Evolutionary conservation across 345 rosid species (phyloP).

Genomic region (Reutealis trisperma): DNA sequence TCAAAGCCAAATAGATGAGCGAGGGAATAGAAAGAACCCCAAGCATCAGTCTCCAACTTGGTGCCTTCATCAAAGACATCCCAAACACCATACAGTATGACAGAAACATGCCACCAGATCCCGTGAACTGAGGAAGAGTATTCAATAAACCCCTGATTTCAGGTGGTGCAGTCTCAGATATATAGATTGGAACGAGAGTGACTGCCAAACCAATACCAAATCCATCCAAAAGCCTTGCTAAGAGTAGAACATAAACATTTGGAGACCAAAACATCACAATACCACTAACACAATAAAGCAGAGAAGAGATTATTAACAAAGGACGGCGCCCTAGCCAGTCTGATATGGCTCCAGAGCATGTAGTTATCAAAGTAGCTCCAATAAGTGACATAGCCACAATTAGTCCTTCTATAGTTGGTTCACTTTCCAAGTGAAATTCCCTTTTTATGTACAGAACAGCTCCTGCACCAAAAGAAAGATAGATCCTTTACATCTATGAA

Average conservation of each 20-base stretch:
- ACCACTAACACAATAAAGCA: slow-evolving; percentile 74
- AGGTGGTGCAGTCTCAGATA: slow-evolving; percentile 97
- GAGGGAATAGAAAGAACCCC: slow-evolving; percentile 92
- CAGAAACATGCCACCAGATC: slow-evolving; percentile 90
- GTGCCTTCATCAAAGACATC: slow-evolving; percentile 68
- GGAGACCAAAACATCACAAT: slow-evolving; percentile 95
- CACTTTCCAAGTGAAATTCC: slow-evolving; percentile 71
- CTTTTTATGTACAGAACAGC: slow-evolving; percentile 87
- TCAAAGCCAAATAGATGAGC: slow-evolving; percentile 54
- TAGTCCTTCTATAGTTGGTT: slow-evolving; percentile 80
- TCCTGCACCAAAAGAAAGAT: slow-evolving; percentile 47
- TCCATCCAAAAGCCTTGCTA: slow-evolving; percentile 92
- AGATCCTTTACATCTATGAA: neutral
- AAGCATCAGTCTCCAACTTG: slow-evolving; percentile 97
- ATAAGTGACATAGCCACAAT: slow-evolving; percentile 93
- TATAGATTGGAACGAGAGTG: slow-evolving; percentile 86
- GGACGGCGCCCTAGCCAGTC: slow-evolving; percentile 93
- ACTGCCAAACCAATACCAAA: slow-evolving; percentile 91
- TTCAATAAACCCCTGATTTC: slow-evolving; percentile 85
- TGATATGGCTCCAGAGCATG: slow-evolving; percentile 79
- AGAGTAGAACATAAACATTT: slow-evolving; percentile 70
- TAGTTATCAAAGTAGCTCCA: slow-evolving; percentile 87
- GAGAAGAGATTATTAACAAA: slow-evolving; percentile 72
- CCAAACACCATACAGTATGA: slow-evolving; percentile 92
- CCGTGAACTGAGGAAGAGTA: slow-evolving; percentile 94